These are phyloP conservation scores for Sporothrix phasma DNA, from an alignment of 2,329 filamentous ascomycete genomes.

Conservation along the genomic window DNA sequence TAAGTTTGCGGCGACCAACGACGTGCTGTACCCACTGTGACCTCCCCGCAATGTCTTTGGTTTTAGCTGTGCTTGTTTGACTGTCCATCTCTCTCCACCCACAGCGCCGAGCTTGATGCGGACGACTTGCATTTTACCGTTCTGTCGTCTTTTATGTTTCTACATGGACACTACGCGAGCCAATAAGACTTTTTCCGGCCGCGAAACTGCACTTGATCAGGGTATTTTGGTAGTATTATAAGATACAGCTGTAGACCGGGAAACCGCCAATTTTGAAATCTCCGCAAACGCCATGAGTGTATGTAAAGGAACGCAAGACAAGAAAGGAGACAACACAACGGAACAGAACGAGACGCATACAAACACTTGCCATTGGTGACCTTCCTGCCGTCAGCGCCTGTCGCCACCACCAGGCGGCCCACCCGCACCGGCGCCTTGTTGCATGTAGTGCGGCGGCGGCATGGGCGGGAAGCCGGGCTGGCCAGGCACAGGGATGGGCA, in stretches of 20 bases:
- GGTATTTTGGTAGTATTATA: background rate
- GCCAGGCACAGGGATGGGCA: slow-evolving; percentile 28
- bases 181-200: background rate
- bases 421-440: slow-evolving; percentile 27
- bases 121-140: too few species aligned
- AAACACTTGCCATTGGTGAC: background rate
- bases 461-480: slow-evolving; percentile 30
- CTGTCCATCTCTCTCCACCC: too few species aligned
- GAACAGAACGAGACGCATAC: background rate
- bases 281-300: background rate
- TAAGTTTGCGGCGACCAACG: background rate
- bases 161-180: background rate
- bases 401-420: slow-evolving; percentile 24
- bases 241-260: background rate
- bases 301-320: background rate
- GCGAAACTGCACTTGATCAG: background rate
- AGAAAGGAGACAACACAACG: background rate
- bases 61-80: background rate
- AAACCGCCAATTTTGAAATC: background rate
- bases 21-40: background rate
- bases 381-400: slow-evolving; percentile 25
- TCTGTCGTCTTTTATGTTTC: background rate
- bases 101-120: too few species aligned
- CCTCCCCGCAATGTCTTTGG: background rate
- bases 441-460: slow-evolving; percentile 28